Conservation (phyloP, 1,284 basidiomycete species). For the Vanrija pseudolonga region DNA sequence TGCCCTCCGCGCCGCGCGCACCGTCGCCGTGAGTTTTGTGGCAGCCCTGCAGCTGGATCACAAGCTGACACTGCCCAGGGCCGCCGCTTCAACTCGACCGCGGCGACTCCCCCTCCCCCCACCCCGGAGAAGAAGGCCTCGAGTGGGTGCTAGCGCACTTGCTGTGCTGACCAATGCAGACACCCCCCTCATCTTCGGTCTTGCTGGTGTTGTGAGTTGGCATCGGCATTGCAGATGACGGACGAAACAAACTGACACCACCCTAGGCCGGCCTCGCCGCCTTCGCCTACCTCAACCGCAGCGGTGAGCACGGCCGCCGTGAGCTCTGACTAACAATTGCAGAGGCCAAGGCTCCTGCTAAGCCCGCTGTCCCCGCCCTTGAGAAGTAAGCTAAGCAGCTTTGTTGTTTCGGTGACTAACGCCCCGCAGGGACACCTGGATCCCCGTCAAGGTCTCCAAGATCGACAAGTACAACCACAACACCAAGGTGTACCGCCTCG, state of each 20-base stretch:
- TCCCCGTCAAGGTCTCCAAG: slow-evolving; percentile 68
- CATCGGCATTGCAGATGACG: background rate
- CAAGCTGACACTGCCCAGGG: slow-evolving; percentile 1
- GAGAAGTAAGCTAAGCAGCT: slow-evolving; percentile 27
- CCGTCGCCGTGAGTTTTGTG: slow-evolving; percentile 7
- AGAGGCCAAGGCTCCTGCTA: slow-evolving; percentile 20
- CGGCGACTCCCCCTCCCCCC: background rate
- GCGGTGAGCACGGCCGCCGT: slow-evolving; percentile 2
- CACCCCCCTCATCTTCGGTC: slow-evolving; percentile 30
- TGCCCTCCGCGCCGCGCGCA: slow-evolving; percentile 12
- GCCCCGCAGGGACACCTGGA: slow-evolving; percentile 40
- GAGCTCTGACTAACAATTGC: background rate
- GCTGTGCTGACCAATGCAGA: slow-evolving; percentile 19
- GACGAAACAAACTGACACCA: background rate
- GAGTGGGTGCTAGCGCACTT: slow-evolving; percentile 7
- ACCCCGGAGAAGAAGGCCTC: slow-evolving; percentile 1
- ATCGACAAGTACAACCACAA: slow-evolving; percentile 91
- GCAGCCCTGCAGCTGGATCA: background rate
- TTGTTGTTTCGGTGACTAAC: background rate
- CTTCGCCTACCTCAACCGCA: slow-evolving; percentile 38
- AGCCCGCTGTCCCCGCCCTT: slow-evolving; percentile 17
- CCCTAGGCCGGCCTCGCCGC: slow-evolving; percentile 34
- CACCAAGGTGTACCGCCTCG: slow-evolving; percentile 77
- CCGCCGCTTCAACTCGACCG: slow-evolving; percentile 7
- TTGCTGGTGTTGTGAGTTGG: slow-evolving; percentile 34